phyloP scores from a whole-genome alignment of 768 basidiomycete species.

The Calvatia gigantea region DNA sequence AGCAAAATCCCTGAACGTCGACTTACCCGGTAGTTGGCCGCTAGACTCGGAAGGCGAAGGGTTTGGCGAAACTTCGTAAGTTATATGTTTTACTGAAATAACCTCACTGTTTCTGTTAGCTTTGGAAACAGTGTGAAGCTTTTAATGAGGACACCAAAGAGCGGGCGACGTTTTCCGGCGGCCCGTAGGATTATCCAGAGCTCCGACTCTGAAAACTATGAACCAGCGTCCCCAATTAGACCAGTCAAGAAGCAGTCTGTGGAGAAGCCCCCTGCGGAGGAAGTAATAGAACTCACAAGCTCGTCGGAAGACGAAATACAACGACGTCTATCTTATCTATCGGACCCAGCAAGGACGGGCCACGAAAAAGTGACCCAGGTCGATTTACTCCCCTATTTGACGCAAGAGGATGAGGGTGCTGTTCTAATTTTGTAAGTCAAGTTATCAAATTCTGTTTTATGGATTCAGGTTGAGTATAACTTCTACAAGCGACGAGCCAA shows the following conservation, averaged over 20 bases:
- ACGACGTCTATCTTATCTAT: background rate
- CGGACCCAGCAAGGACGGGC: background rate
- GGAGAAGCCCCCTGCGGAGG: slow-evolving; percentile 18
- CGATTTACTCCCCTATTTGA: background rate
- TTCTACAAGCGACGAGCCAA: slow-evolving; percentile 44
- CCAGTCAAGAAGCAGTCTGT: slow-evolving; percentile 26
- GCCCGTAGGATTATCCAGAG: slow-evolving; percentile 31
- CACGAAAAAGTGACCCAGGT: background rate
- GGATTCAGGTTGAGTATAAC: background rate
- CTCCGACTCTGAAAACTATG: slow-evolving; percentile 27
- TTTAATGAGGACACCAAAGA: background rate
- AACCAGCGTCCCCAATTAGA: slow-evolving; percentile 21
- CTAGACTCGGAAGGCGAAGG: background rate
- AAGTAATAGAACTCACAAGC: slow-evolving; percentile 3
- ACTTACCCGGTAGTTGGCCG: background rate
- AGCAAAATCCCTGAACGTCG: background rate
- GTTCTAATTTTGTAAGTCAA: slow-evolving; percentile 29
- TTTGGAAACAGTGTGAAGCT: slow-evolving; percentile 10
- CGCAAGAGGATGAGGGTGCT: slow-evolving; percentile 22
- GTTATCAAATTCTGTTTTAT: background rate
- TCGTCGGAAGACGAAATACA: background rate
- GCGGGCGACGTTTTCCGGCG: slow-evolving; percentile 7
- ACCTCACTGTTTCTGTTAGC: background rate
- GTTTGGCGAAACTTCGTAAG: background rate
- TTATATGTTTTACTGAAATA: background rate